Evolutionary conservation across 495 filamentous ascomycete species (phyloP), one percentile per base, ranked within the genome.

Genomic region (Aspergillus wentii): DNA sequence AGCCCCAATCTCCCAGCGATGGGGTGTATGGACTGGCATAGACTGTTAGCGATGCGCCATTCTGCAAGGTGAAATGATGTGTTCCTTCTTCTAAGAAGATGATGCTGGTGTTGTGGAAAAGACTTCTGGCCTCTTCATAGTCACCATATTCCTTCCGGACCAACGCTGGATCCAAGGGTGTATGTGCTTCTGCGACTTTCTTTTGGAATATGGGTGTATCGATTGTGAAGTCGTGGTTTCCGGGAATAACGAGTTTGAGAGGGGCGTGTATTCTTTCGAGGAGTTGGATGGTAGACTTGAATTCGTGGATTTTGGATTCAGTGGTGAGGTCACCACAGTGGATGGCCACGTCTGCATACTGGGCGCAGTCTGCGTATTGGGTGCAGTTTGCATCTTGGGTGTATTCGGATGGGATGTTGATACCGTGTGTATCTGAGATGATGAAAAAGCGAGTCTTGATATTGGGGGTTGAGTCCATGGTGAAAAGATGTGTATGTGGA

Each of bases 231-330:
- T 87, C 82, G 44, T 86, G 83, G 51, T 87, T 86, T 0, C 83
- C 82, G 11, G 83, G 76, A 28, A 88, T 86, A n/a, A 82, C 74
- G 8, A 88, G 57, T 35, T 86, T 87, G 4, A 86, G 58, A 2
- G 77, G 74, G 0, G 82, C 80, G 6, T 79, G 49, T 33, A 81
- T 63, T 1, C 33, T 35, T 2, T 56, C 41, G 0, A 89, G 61
- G 31, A 80, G 60, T 9, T 58, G 31, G 8, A 88, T 57, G 0
- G 67, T 49, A 0, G 51, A 38, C 17, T 51, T 56, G 46, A 71
- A 83, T 43, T 85, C 74, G 2, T 66, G 43, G 5, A 83, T 25
- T 14, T 70, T 69, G 0, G 82, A 83, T 16, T 67, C 50, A 20
- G 67, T 65, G 2, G 83, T 86, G 10, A 87, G 51, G 42, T 88